Evolutionary conservation across 768 basidiomycete species (phyloP).

Genomic region (Tylopilus intermedius): DNA sequence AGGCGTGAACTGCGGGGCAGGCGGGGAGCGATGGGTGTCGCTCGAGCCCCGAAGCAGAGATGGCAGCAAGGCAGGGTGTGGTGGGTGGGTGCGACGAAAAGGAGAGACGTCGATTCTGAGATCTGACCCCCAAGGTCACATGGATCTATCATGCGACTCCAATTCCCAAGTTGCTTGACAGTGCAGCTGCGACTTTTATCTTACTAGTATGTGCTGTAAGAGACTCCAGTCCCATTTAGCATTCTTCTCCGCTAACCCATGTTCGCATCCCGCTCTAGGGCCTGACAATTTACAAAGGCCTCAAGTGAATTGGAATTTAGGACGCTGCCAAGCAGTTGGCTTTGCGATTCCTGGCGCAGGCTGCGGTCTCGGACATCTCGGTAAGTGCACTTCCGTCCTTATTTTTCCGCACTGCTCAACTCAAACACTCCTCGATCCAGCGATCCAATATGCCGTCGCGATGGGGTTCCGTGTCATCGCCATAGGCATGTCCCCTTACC

Average conservation of each 20-base stretch:
- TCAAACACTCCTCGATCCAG: conserved; percentile 14
- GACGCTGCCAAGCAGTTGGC: conserved; percentile 33
- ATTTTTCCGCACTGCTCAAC: not conserved
- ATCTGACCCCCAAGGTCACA: conserved; percentile 29
- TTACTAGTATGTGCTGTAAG: conserved; percentile 41
- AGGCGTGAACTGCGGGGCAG: too few relatives aligned
- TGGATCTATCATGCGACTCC: conserved; percentile 40
- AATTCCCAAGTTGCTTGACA: conserved; percentile 38
- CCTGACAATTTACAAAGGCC: conserved; percentile 43
- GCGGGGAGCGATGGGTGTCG: too few relatives aligned
- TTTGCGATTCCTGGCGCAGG: conserved; percentile 40
- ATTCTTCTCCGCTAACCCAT: not conserved
- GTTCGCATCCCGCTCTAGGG: conserved; percentile 15
- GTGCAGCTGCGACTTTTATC: conserved; percentile 40
- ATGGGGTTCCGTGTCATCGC: conserved; percentile 45
- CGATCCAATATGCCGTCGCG: conserved; percentile 42
- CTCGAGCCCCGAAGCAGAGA: too few relatives aligned
- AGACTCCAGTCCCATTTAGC: not conserved
- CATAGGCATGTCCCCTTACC: conserved; percentile 25
- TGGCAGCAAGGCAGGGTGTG: too few relatives aligned
- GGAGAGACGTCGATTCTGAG: too few relatives aligned
- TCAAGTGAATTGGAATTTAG: conserved; percentile 38
- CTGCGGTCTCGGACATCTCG: conserved; percentile 41
- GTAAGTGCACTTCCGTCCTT: not conserved
- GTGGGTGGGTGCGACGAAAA: too few relatives aligned